These are phyloP conservation scores for Breviolum minutum DNA, from an alignment of 73 alveolate species.

Conservation along the genomic window DNA sequence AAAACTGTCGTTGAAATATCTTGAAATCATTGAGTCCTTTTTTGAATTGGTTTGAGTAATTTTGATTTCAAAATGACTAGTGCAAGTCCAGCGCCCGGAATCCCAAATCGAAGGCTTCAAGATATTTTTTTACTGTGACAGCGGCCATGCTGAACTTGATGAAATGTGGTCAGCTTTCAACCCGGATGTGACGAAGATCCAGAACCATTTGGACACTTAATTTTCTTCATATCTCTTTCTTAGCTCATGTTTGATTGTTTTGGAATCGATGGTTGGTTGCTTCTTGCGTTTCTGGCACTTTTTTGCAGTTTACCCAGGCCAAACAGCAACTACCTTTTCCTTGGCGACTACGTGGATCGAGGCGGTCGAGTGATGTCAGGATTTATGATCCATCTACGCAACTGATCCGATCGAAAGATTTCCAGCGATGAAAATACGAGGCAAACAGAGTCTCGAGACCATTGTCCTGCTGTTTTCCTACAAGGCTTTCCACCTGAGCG, in stretches of 20 bases:
- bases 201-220: neutral
- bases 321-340: slow-evolving; percentile 97
- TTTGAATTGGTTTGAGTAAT: too few species aligned
- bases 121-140: too few species aligned
- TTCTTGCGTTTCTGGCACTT: neutral
- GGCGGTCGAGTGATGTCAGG: slow-evolving; percentile 61
- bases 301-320: slow-evolving; percentile 67
- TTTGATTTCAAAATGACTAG: too few species aligned
- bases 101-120: too few species aligned
- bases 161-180: too few species aligned
- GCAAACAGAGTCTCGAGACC: slow-evolving; percentile 97
- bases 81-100: too few species aligned
- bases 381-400: neutral
- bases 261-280: slow-evolving; percentile 60
- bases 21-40: too few species aligned
- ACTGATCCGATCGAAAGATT: neutral
- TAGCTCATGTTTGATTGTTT: neutral
- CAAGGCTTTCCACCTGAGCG: slow-evolving; percentile 89
- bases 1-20: neutral
- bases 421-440: slow-evolving; percentile 94
- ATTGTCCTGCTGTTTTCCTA: slow-evolving; percentile 97
- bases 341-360: slow-evolving; percentile 98
- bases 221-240: neutral
- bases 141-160: too few species aligned
- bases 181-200: too few species aligned